Base-by-base conservation (phyloP, 164 flowering plant genomes). In the Paratinospora sagittata region DNA sequence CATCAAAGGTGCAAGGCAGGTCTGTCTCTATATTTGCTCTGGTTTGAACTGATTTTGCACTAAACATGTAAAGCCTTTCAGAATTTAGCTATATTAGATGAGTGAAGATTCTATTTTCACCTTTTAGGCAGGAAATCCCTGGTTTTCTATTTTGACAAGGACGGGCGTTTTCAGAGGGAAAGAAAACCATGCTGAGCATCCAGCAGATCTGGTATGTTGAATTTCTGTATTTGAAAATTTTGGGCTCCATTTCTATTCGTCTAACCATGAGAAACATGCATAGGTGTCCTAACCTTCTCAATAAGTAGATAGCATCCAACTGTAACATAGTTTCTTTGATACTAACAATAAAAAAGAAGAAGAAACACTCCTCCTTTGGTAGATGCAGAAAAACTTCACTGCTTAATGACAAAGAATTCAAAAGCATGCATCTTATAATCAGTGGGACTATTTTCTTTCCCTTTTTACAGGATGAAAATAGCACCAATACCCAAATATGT, bases 121-220 rank as follows among this genome's bases (percentile, higher is more conserved):
- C 61, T 74, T 78, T 70, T 85, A 95, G 99, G 93, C 97, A 0
- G 97, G 97, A 65, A 78, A 77, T 74, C 97, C 97, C 11, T 95
- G 97, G 97, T 89, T 92, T 81, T 92, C 97, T 45, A 89, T 95
- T 68, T 74, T 95, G 77, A 92, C 97, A 0, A 87, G 94, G 79
- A 95, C 99, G 0, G 96, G 97, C 0, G 96, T 89, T 74, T 95
- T 95, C 77, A 85, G 65, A 74, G 87, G 88, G 69, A 76, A 82
- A 27, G 83, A 73, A 68, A 95, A 95, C 71, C 88, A 90, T 79
- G 37, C 77, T 1, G 78, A 86, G 49, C 85, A 79, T 81, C 91
- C 97, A 17, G 97, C 93, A 65, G 90, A 89, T 78, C 67, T 83
- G 84, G 93, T 87, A 77, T 5, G 81, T 78, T 43, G 39, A 66